Evolutionary conservation across 1,139 yeast species (phyloP).

Genomic region (Diutina siamensis): DNA sequence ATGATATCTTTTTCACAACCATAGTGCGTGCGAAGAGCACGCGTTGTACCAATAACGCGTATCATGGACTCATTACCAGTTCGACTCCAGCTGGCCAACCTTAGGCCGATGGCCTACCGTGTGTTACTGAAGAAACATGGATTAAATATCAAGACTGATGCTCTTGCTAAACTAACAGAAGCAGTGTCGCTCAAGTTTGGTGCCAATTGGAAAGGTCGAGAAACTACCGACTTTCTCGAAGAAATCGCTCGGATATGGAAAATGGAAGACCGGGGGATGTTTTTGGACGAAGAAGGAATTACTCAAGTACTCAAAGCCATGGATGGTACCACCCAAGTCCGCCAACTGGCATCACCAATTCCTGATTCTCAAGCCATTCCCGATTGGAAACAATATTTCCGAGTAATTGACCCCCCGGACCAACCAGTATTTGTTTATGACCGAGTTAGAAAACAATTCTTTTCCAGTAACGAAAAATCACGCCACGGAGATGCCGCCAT

Average conservation of each 20-base stretch:
- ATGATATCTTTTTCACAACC: not conserved
- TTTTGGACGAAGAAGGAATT: conserved; percentile 68
- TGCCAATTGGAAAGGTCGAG: conserved; percentile 69
- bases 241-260: conserved; percentile 79
- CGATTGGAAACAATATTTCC: conserved; percentile 67
- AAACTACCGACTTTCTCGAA: conserved; percentile 61
- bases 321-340: not conserved
- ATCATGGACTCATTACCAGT: conserved; percentile 41
- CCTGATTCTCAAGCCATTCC: conserved; percentile 14
- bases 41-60: not conserved
- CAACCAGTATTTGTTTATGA: conserved; percentile 65
- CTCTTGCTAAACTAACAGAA: conserved; percentile 60
- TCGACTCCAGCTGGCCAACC: conserved; percentile 62
- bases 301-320: conserved; percentile 52
- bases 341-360: not conserved
- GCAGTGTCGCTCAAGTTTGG: conserved; percentile 71
- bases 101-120: conserved; percentile 86
- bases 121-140: conserved; percentile 88
- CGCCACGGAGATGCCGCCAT: conserved; percentile 12
- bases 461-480: conserved; percentile 16
- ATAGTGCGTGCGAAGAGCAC: conserved; percentile 7
- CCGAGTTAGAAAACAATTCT: conserved; percentile 49
- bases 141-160: conserved; percentile 77
- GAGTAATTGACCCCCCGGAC: conserved; percentile 48
- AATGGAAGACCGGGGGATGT: conserved; percentile 75